phyloP scores from a whole-genome alignment of 2,329 filamentous ascomycete genomes.

The Monosporascus ibericus region DNA sequence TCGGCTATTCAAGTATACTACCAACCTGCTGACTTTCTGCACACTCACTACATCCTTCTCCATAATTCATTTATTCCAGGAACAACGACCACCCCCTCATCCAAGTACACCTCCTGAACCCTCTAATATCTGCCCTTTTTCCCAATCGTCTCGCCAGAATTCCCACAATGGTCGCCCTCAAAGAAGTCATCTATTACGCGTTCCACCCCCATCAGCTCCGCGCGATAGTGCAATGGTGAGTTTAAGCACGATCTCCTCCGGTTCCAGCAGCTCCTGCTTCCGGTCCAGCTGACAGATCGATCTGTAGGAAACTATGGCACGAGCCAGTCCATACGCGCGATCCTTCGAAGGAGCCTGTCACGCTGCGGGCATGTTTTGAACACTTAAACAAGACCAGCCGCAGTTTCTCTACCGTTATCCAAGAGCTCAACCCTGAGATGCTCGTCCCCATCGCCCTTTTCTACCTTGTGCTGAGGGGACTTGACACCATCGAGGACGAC shows the following conservation, averaged over 20 bases:
- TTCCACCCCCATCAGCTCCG: conserved; percentile 74
- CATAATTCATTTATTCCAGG: no score
- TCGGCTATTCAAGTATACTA: no score
- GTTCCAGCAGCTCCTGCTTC: neutral
- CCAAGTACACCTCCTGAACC: neutral
- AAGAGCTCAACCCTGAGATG: conserved; percentile 92
- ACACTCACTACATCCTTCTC: no score
- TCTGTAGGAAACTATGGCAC: conserved; percentile 86
- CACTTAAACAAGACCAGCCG: conserved; percentile 84
- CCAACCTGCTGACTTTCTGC: no score
- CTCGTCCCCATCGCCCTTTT: conserved; percentile 85
- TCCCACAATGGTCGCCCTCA: conserved; percentile 46
- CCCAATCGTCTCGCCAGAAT: neutral
- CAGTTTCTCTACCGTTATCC: conserved; percentile 88
- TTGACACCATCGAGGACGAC: conserved; percentile 99
- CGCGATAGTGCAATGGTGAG: conserved; percentile 82
- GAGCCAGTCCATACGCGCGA: conserved; percentile 85
- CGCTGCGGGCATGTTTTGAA: conserved; percentile 76
- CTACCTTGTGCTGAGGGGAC: conserved; percentile 84
- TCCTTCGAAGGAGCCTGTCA: conserved; percentile 64
- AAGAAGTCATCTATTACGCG: conserved; percentile 61
- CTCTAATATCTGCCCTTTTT: neutral
- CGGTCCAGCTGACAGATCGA: conserved; percentile 5
- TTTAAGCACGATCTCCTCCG: neutral
- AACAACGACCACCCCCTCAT: neutral